Conservation (phyloP, 108 stramenopile genomes). For the Parietichytrium sp. region DNA sequence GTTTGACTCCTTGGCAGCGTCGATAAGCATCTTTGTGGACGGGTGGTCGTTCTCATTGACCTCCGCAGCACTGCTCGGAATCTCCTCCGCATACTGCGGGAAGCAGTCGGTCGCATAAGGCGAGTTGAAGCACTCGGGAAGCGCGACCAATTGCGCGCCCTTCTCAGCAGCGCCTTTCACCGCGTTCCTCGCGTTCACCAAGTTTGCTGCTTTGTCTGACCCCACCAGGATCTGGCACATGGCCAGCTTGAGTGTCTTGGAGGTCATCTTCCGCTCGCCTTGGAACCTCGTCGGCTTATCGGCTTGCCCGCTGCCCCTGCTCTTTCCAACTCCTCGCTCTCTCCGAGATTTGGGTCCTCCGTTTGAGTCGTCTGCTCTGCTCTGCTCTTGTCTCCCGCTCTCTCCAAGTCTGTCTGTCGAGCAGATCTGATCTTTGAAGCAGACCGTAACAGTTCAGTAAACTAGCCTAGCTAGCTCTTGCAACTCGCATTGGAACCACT, state of each 20-base stretch:
- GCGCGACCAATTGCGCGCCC: conserved; percentile 76
- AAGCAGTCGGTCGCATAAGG: conserved; percentile 95
- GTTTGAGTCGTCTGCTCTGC: too few relatives aligned
- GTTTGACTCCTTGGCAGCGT: conserved; percentile 65
- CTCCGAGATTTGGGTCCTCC: too few relatives aligned
- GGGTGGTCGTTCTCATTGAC: conserved; percentile 28
- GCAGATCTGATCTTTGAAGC: too few relatives aligned
- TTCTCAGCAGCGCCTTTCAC: conserved; percentile 66
- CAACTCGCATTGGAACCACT: too few relatives aligned
- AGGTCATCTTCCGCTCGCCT: too few relatives aligned
- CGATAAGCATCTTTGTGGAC: conserved; percentile 14
- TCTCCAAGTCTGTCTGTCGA: too few relatives aligned
- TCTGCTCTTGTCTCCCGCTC: too few relatives aligned
- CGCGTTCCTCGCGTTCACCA: conserved; percentile 65
- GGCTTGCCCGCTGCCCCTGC: too few relatives aligned
- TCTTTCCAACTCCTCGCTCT: too few relatives aligned
- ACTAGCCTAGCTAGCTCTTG: too few relatives aligned
- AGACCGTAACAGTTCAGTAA: too few relatives aligned
- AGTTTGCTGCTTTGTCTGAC: conserved; percentile 74
- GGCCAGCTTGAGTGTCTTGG: conserved; percentile 64
- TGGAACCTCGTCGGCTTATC: too few relatives aligned
- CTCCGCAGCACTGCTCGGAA: conserved; percentile 65
- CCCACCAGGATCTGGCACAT: conserved; percentile 85
- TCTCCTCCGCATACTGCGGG: conserved; percentile 85
- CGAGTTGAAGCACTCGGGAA: conserved; percentile 96